Evolutionary conservation across 2,329 filamentous ascomycete genomes (phyloP).

Genomic region (Thermothelomyces thermophilus): DNA sequence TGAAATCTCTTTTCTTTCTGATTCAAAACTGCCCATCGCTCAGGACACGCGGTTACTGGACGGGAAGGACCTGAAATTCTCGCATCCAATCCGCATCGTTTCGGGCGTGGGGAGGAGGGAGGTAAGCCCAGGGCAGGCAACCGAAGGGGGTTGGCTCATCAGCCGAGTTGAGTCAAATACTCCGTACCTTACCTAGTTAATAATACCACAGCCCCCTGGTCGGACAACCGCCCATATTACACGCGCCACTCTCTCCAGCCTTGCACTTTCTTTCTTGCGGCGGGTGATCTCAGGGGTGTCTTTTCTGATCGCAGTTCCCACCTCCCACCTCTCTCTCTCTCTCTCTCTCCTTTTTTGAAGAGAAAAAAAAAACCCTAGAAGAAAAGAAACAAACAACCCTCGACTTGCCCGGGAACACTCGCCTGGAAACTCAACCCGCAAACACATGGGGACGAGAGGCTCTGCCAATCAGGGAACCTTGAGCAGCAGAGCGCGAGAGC

Average conservation of each 20-base stretch:
- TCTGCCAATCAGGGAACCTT: neutral
- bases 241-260: neutral
- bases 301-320: neutral
- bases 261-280: neutral
- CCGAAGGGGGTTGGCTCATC: neutral
- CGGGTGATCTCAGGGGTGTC: neutral
- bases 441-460: neutral
- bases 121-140: neutral
- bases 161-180: slow-evolving; percentile 5
- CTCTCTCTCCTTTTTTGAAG: no score
- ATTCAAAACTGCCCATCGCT: neutral
- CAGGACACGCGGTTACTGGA: neutral
- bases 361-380: no score
- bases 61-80: slow-evolving; percentile 5
- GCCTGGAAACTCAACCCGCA: neutral
- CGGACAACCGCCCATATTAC: neutral
- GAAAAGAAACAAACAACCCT: neutral
- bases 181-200: no score
- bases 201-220: neutral
- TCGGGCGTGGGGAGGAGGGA: slow-evolving; percentile 9
- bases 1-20: neutral
- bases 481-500: neutral
- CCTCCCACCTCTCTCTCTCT: neutral
- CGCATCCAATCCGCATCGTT: neutral
- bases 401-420: neutral